phyloP scores from a whole-genome alignment of 2,329 filamentous ascomycete genomes.

The Ophiocordyceps australis region DNA sequence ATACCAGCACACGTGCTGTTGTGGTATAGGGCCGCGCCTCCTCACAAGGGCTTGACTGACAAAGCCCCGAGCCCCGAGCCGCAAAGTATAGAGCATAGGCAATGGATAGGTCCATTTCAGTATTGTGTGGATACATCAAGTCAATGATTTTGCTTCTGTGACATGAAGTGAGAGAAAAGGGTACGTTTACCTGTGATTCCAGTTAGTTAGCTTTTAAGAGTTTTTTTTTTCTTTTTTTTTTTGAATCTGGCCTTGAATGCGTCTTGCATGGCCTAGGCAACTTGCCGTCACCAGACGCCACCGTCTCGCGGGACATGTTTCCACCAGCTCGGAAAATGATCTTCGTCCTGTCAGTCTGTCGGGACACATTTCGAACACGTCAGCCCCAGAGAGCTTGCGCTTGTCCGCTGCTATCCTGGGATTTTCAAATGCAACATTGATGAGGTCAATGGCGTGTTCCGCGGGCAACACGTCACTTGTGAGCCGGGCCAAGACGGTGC shows the following conservation, averaged over 20 bases:
- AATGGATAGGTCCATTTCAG: constrained; percentile 97
- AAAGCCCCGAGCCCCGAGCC: constrained; percentile 48
- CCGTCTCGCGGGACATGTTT: constrained; percentile 45
- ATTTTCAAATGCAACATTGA: constrained; percentile 97
- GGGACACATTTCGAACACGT: constrained; percentile 65
- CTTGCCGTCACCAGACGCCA: constrained; percentile 71
- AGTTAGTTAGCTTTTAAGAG: constrained; percentile 1
- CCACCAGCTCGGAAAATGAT: constrained; percentile 57
- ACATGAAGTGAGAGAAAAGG: constrained; percentile 53
- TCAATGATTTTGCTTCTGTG: constrained; percentile 54
- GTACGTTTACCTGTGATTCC: constrained; percentile 48
- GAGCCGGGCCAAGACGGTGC: constrained; percentile 69
- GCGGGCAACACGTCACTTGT: constrained; percentile 56
- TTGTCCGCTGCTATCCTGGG: constrained; percentile 49
- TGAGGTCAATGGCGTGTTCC: constrained; percentile 58
- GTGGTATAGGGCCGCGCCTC: constrained; percentile 36
- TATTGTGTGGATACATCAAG: constrained; percentile 84
- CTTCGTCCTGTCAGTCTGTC: constrained; percentile 75
- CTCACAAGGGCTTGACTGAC: constrained; percentile 12
- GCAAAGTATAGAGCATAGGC: constrained; percentile 90
- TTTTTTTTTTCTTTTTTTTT: no score
- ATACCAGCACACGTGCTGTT: constrained; percentile 66
- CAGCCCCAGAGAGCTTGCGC: constrained; percentile 11
- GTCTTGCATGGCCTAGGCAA: not conserved
- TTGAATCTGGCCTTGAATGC: not conserved